These are phyloP conservation scores for Cupressus sempervirens DNA, from an alignment of 75 land plant species.

Conservation along the genomic window DNA sequence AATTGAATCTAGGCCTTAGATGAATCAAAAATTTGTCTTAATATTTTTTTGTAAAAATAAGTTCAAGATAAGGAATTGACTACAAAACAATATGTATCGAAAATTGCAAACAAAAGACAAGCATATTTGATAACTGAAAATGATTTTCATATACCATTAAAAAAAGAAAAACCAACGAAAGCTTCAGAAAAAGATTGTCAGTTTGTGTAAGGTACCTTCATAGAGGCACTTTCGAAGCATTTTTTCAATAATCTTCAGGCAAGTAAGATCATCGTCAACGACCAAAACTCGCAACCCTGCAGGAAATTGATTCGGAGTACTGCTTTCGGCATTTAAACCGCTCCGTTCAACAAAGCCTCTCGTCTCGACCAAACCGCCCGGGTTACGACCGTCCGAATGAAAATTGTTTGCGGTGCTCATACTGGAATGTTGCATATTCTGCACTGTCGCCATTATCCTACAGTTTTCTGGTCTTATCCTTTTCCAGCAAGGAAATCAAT, in stretches of 20 bases:
- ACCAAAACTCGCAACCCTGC: conserved; percentile 69
- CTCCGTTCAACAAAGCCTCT: neutral
- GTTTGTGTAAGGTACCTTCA: conserved; percentile 34
- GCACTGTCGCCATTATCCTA: conserved; percentile 1
- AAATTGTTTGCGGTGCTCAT: conserved; percentile 9
- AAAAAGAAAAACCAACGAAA: neutral
- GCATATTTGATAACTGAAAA: neutral
- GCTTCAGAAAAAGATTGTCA: neutral
- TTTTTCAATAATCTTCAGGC: conserved; percentile 64
- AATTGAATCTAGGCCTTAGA: neutral
- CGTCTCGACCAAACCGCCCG: neutral
- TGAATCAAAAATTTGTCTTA: neutral
- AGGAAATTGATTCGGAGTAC: conserved; percentile 32
- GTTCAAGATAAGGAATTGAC: neutral
- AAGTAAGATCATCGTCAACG: conserved; percentile 76
- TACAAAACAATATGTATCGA: no score
- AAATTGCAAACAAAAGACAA: neutral
- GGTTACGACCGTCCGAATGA: neutral
- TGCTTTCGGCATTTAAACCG: neutral
- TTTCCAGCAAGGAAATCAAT: neutral
- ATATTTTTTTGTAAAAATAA: no score
- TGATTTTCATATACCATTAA: neutral
- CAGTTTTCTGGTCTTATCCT: neutral
- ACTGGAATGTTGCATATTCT: conserved; percentile 6
- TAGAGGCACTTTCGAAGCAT: conserved; percentile 74